Evolutionary conservation across 164 flowering plant species (phyloP), one percentile per base, ranked within the genome.

Genomic region (Annona squamosa): DNA sequence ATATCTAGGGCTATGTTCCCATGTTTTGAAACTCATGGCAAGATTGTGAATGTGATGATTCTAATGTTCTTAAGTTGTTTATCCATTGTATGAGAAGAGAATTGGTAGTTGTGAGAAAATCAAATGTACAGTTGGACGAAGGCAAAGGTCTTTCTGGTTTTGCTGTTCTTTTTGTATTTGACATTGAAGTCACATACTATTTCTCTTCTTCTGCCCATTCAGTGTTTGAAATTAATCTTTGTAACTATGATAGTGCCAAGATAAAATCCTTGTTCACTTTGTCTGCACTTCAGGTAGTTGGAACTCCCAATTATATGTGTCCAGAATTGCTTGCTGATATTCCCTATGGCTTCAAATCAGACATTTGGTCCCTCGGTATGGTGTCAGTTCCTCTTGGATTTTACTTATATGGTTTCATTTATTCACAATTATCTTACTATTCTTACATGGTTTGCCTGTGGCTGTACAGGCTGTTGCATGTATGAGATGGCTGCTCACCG

Each of bases 401-500:
- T 72, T 7, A 61, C 48, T 72, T 12, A 62, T 71, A 62, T 62
- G 71, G 64, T 46, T 59, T 46, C 63, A 12, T 9, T 46, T 66
- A 1, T 44, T n/a, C 44, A 48, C 62, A 18, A 19, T 41, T 71
- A 45, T 48, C 2, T 17, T 16, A 52, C 9, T 16, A 10, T 65
- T 42, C 70, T 73, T 1, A 44, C 41, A 46, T 72, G 37, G 77
- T 71, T 65, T 65, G 46, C 12, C 75, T 19, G 5, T 70, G 73
- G 43, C 71, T 83, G 76, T 72, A 62, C 88, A 94, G 99, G 99
- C 1, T 95, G 99, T 85, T 95, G 99, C 73, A 87, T 93, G 79
- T 95, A 95, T 77, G 99, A 95, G 89, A 95, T 95, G 96, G 90
- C 98, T 81, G 99, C 99, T 77, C 90, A 87, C 85, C 99, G 99